Evolutionary conservation across 2,329 filamentous ascomycete species (phyloP), one percentile per base, ranked within the genome.

Genomic region (Diaporthe destruens): DNA sequence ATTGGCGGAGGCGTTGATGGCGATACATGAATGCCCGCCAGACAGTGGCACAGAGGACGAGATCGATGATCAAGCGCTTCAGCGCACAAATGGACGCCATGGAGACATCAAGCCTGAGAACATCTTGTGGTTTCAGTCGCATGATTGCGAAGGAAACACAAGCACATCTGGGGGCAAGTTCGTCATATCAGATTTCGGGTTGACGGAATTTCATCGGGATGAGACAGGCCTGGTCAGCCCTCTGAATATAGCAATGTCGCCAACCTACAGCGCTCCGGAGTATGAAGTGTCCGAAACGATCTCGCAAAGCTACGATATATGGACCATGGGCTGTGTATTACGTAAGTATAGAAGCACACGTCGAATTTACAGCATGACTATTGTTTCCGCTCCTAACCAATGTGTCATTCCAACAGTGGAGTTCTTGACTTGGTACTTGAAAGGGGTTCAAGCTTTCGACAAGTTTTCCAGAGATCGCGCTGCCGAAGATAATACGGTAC

Each of bases 101-200:
- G 74, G 74, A n/a, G 71, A 74, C 16, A 70, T 75, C 42, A 74
- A 75, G 39, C 71, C 71, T 1, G 61, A 71, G 20, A 75, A 74
- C 36, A 74, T 75, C 18, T 54, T 73, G 0, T 74, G 71, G 71
- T 75, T 74, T 65, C 59, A 32, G 16, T 6, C 44, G 29, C 34
- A 68, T 11, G 16, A 49, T 0, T 7, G 8, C 39, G 14, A 9
- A 4, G 6, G 5, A 25, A 20, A n/a, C 2, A 16, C 8, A 49
- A 23, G 9, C 20, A 29, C 18, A 23, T 34, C 3, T 23, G 5
- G 16, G 20, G 65, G 66, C n/a, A 67, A 23, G 16, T 32, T 75
- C 6, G 71, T 73, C 16, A 75, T 75, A 32, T 68, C 72, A 16
- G 71, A 77, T 42, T 72, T 70, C 34, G 74, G 72, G 1, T 44